Conservation (phyloP, 2,329 filamentous ascomycete species). For the Xylaria sp. region DNA sequence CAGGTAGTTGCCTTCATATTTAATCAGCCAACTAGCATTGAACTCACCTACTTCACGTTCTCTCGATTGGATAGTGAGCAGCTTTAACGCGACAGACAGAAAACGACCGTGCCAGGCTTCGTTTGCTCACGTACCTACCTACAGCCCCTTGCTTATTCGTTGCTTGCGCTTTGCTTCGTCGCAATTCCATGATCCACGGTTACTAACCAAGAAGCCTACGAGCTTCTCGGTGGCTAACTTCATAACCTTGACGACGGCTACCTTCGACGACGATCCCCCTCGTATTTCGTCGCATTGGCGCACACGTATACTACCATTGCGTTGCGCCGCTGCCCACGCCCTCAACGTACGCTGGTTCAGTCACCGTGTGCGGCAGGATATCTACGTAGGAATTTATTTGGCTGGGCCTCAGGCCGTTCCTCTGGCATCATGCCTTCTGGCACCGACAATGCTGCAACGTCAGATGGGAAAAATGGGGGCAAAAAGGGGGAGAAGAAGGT, state of each 20-base stretch:
- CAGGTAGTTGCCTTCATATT: not conserved
- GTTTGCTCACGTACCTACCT: not conserved
- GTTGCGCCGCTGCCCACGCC: constrained; percentile 18
- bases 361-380: not conserved
- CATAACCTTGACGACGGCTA: not conserved
- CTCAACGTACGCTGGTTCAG: constrained; percentile 9
- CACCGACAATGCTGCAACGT: constrained; percentile 32
- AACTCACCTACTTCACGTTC: not conserved
- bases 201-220: not conserved
- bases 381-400: constrained; percentile 30
- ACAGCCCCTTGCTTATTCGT: not conserved
- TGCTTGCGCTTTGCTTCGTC: constrained; percentile 12
- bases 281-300: constrained; percentile 20
- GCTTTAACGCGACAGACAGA: constrained; percentile 9
- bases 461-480: constrained; percentile 38
- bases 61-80: constrained; percentile 12
- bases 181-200: not conserved
- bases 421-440: constrained; percentile 42
- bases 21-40: not conserved
- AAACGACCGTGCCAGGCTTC: not conserved
- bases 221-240: not conserved
- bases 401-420: constrained; percentile 39
- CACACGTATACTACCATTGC: not conserved
- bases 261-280: not conserved
- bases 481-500: constrained; percentile 57